phyloP scores from a whole-genome alignment of 139 green algal species.

The Tetradesmus lagerheimii region DNA sequence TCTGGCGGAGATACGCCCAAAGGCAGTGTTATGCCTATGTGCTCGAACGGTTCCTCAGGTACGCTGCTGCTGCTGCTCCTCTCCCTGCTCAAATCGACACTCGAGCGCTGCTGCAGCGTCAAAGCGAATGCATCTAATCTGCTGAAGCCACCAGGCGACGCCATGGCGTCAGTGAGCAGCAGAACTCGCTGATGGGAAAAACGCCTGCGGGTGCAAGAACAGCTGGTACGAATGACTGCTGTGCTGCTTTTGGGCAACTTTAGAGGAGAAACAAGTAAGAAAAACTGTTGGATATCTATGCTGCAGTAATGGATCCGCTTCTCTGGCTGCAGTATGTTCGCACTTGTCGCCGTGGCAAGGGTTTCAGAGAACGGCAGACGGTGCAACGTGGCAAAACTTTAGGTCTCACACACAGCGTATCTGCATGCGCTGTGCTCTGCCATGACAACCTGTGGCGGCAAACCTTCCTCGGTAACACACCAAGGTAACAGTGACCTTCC shows the following conservation, averaged over 20 bases:
- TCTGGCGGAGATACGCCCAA: constrained; percentile 9
- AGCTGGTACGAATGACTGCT: too few relatives aligned
- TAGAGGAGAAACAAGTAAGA: too few relatives aligned
- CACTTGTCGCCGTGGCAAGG: not conserved
- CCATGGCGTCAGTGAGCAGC: constrained; percentile 6
- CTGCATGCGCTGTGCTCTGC: too few relatives aligned
- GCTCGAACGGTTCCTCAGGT: not conserved
- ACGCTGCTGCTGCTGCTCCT: constrained; percentile 8
- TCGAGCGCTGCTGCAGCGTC: not conserved
- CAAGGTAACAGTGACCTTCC: too few relatives aligned
- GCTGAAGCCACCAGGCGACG: constrained; percentile 5
- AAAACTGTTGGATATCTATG: too few relatives aligned
- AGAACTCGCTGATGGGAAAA: not conserved
- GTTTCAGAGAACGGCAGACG: too few relatives aligned
- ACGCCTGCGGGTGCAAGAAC: too few relatives aligned
- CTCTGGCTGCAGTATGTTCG: not conserved
- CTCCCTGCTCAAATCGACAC: not conserved
- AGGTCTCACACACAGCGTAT: too few relatives aligned
- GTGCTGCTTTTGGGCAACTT: too few relatives aligned
- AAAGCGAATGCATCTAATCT: constrained; percentile 12
- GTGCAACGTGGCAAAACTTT: too few relatives aligned
- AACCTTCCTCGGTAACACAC: not conserved
- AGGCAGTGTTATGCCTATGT: constrained; percentile 4
- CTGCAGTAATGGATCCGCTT: too few relatives aligned
- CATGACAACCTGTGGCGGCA: not conserved